Evolutionary conservation across 2,329 filamentous ascomycete species (phyloP).

Genomic region (Waltergamsia citrina): DNA sequence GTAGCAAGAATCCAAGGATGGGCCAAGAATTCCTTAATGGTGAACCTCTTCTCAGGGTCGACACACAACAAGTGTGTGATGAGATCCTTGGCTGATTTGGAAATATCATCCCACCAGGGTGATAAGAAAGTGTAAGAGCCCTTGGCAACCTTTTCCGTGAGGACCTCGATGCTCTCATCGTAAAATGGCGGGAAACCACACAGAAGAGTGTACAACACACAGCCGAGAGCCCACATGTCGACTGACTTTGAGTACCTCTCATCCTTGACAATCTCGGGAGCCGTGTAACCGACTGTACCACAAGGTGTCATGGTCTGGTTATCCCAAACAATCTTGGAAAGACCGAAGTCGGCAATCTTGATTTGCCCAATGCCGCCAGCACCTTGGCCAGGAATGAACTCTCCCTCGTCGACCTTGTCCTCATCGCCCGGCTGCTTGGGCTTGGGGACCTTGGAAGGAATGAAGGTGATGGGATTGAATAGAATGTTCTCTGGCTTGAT

Average conservation of each 20-base stretch:
- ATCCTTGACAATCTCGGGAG: slow-evolving; percentile 97
- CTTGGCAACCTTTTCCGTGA: slow-evolving; percentile 94
- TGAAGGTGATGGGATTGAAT: slow-evolving; percentile 76
- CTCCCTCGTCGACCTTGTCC: slow-evolving; percentile 94
- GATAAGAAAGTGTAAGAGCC: slow-evolving; percentile 97
- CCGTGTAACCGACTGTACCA: slow-evolving; percentile 95
- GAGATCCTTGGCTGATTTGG: slow-evolving; percentile 85
- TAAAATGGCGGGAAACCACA: slow-evolving; percentile 98
- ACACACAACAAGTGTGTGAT: slow-evolving; percentile 91
- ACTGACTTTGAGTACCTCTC: slow-evolving; percentile 98
- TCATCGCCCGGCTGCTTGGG: slow-evolving; percentile 82
- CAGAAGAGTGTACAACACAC: slow-evolving; percentile 90
- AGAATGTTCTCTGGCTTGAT: slow-evolving; percentile 98
- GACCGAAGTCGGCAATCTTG: slow-evolving; percentile 95
- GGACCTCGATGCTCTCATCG: slow-evolving; percentile 92
- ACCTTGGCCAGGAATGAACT: slow-evolving; percentile 75
- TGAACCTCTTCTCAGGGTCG: slow-evolving; percentile 89
- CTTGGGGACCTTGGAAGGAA: slow-evolving; percentile 72
- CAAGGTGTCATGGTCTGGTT: slow-evolving; percentile 99
- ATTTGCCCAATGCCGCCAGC: slow-evolving; percentile 87
- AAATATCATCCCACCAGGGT: slow-evolving; percentile 99
- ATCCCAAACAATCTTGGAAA: slow-evolving; percentile 98
- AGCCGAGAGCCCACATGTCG: slow-evolving; percentile 98
- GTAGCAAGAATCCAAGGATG: slow-evolving; percentile 74
- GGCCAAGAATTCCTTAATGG: slow-evolving; percentile 84